Base-by-base conservation (phyloP, 345 rosid genomes). In the Populus nigra region DNA sequence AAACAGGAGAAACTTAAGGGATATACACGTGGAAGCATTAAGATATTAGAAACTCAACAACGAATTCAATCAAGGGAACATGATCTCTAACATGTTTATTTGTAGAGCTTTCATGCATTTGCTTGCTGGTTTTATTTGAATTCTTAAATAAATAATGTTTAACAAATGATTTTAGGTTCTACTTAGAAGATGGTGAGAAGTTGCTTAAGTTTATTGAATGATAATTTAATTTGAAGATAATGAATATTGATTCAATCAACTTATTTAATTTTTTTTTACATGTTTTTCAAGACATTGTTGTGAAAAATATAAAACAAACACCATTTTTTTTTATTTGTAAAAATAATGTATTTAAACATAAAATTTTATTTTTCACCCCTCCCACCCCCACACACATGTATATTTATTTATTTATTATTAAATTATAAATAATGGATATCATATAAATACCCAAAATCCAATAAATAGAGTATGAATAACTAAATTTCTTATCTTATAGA, bases 21-120 rank as follows among this genome's bases (percentile, higher is more conserved):
- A 79, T 39, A 71, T 78, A 71, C 86, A 84, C 88, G 82, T 76
- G 86, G 45, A 79, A 69, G 70, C 45, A 63, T 68, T 84, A 84
- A n/a, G 75, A 78, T 81, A 87, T 65, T 77, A 67, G 76, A 69
- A 79, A 69, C 79, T 83, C 89, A 85, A 78, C 87, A 81, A 77
- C 75, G 81, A 65, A 22, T 53, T 25, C 10, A 66, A 59, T 61
- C 29, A 29, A 78, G 87, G 89, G 83, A 79, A 79, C 89, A 88
- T 17, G 84, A 87, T 87, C 80, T 77, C n/a, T 73, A 20, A 73
- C 66, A 35, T 86, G 88, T 84, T 77, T 83, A 63, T 76, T 50
- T 88, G 82, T 78, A 77, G 61, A 79, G 53, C 15, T 82, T 73
- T 67, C 36, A 55, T 72, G 49, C 67, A 67, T 5, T 33, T 49